Base-by-base conservation (phyloP, 306 rosid genomes). In the Dryas drummondii region DNA sequence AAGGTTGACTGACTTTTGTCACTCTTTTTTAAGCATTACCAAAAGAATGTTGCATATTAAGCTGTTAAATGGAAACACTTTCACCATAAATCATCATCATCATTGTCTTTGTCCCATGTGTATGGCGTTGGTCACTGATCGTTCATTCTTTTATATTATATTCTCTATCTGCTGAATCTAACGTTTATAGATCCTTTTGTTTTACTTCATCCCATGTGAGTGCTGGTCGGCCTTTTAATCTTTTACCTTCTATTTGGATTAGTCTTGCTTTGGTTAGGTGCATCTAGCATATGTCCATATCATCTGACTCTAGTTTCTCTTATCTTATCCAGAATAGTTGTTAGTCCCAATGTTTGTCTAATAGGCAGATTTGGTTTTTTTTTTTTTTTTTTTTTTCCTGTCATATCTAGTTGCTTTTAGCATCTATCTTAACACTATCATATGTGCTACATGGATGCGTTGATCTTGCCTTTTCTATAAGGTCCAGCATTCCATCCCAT, bases 1-100 rank as follows among this genome's bases (percentile, higher is more conserved):
- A 88, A 92, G 98, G 98, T 92, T 83, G 74, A 19, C 66, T 72
- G 74, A 56, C 78, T 60, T 79, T 68, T 54, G 15, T 45, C 53
- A 12, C 66, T 58, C 48, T 71, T 27, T 46, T 52, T 47, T 71
- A 26, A 22, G 56, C 66, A 26, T 59, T 76, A 26, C 45, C 19
- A 9, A n/a, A 58, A 66, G 15, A 74, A 58, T 50, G 40, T 56
- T 72, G 12, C 61, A 53, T 55, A 16, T n/a, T 44, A 42, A 55
- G 68, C 77, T 47, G 41, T 19, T 7, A 55, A 54, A 32, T 70
- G 48, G 9, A 52, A 68, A 48, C 40, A 9, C 40, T 6, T 26
- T 9, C 46, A 40, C 8, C 27, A 73, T 49, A 27, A 67, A 56
- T 17, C n/a, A 4, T 27, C 22, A 6, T 42, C 47, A 32, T 14